phyloP scores from a whole-genome alignment of 2,329 filamentous ascomycete species.

The Mycosphaerella sp. region DNA sequence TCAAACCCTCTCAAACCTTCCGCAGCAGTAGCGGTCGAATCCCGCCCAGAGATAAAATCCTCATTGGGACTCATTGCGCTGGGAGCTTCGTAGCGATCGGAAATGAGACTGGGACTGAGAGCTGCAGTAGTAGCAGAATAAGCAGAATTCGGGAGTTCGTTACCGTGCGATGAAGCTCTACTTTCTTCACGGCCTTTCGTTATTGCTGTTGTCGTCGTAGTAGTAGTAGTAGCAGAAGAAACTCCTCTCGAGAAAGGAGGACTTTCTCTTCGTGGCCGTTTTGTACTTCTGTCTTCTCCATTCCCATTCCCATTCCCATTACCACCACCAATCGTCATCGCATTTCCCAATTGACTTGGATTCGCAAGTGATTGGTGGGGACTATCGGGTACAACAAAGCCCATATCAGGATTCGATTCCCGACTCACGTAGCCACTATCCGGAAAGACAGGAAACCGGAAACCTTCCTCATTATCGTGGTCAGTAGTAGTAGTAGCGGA shows the following conservation, averaged over 20 bases:
- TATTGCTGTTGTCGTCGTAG: neutral
- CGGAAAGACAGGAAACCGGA: constrained; percentile 8
- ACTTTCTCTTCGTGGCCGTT: too few species aligned
- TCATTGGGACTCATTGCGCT: constrained; percentile 3
- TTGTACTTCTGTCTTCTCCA: neutral
- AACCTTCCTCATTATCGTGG: neutral
- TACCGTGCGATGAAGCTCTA: neutral
- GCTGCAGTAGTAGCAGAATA: too few species aligned
- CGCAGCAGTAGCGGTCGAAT: neutral
- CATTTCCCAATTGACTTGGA: constrained; percentile 5
- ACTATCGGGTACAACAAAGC: neutral
- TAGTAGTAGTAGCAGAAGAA: neutral
- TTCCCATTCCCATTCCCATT: neutral
- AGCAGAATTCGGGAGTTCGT: too few species aligned
- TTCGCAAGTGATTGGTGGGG: constrained; percentile 1
- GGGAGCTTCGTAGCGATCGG: constrained; percentile 3
- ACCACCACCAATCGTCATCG: neutral
- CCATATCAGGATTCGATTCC: constrained; percentile 6
- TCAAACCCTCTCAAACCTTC: constrained; percentile 5
- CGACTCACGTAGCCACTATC: constrained; percentile 10
- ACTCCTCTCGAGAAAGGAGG: neutral
- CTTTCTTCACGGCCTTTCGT: neutral
- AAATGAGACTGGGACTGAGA: neutral
- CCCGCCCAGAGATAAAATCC: neutral
- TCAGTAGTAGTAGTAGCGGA: neutral